Evolutionary conservation across 2,329 filamentous ascomycete species (phyloP).

Genomic region (Pyricularia sp.): DNA sequence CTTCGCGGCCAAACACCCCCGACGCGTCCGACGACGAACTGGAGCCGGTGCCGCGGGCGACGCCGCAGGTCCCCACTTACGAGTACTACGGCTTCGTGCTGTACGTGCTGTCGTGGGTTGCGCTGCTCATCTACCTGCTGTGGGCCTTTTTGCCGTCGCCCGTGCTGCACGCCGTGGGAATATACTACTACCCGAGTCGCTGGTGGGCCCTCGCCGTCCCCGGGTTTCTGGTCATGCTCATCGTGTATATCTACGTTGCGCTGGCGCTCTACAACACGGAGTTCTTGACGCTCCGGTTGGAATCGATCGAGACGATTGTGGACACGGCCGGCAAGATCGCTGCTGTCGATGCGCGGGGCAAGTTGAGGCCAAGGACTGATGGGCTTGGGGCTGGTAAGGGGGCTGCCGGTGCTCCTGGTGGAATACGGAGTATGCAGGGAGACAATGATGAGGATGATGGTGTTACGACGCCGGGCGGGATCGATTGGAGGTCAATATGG

Average conservation of each 20-base stretch:
- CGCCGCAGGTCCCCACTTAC: slow-evolving; percentile 94
- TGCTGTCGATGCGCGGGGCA: slow-evolving; percentile 63
- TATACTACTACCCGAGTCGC: slow-evolving; percentile 92
- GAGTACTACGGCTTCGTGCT: slow-evolving; percentile 99
- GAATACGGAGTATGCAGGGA: slow-evolving; percentile 21
- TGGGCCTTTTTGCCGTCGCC: slow-evolving; percentile 92
- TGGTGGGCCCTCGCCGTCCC: slow-evolving; percentile 97
- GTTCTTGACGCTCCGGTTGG: slow-evolving; percentile 73
- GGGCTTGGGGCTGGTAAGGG: slow-evolving; percentile 25
- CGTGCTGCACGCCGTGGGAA: slow-evolving; percentile 84
- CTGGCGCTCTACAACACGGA: slow-evolving; percentile 86
- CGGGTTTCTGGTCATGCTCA: slow-evolving; percentile 76
- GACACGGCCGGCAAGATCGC: slow-evolving; percentile 85
- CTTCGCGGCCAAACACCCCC: slow-evolving; percentile 86
- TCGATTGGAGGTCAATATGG: slow-evolving; percentile 79
- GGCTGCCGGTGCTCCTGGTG: slow-evolving; percentile 20
- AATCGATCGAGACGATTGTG: slow-evolving; percentile 78
- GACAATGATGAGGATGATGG: slow-evolving; percentile 18
- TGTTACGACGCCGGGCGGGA: slow-evolving; percentile 7
- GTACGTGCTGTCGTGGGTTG: slow-evolving; percentile 78
- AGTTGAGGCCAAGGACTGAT: slow-evolving; percentile 28
- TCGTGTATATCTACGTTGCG: slow-evolving; percentile 91
- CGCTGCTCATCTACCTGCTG: slow-evolving; percentile 62
- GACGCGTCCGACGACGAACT: slow-evolving; percentile 85
- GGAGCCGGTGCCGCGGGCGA: slow-evolving; percentile 66